Evolutionary conservation across 2,329 filamentous ascomycete species (phyloP), one percentile per base, ranked within the genome.

Genomic region (Xylaria sp.): DNA sequence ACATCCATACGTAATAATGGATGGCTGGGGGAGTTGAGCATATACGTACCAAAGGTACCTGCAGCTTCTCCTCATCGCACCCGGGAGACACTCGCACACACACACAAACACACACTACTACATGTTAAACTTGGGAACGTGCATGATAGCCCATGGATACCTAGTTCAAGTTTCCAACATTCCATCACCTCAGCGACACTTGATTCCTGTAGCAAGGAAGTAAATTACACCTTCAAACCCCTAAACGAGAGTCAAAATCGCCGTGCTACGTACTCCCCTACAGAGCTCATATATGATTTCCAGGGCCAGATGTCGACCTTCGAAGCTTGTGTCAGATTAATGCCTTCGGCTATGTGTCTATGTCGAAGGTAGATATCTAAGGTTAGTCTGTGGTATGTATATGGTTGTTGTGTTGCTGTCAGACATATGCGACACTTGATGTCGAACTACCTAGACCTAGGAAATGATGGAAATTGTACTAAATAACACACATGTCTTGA

Each of bases 91-190:
- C 12, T 7, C 13, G 8, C 8, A 34, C 25, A 59, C 50, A 61
- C 68, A 34, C 13, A n/a, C 50, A 25, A 25, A 55, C 56, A 57
- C 65, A 64, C 34, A 46, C 10, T 15, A 15, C 3, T 50, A 39
- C 46, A 60, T 12, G 39, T 59, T 41, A 51, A 59, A 44, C 54
- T 64, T 62, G 55, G 34, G 7, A 67, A 44, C 65, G 58, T 67
- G 65, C 57, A 65, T 57, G 62, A 62, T 58, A 44, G 62, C n/a
- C 52, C 52, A 41, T 39, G 37, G 34, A 57, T 57, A 50, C 25
- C 44, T 60, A 25, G 65, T 59, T 56, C 28, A 60, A 68, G 68
- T 56, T 50, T 69, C 41, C 64, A 63, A 57, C 59, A 67, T 61
- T 69, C 67, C 59, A 66, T 23, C 48, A 59, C 54, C 20, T 31